These are phyloP conservation scores for Fonsecaea multimorphosa DNA, from an alignment of 2,329 filamentous ascomycete species.

Conservation along the genomic window DNA sequence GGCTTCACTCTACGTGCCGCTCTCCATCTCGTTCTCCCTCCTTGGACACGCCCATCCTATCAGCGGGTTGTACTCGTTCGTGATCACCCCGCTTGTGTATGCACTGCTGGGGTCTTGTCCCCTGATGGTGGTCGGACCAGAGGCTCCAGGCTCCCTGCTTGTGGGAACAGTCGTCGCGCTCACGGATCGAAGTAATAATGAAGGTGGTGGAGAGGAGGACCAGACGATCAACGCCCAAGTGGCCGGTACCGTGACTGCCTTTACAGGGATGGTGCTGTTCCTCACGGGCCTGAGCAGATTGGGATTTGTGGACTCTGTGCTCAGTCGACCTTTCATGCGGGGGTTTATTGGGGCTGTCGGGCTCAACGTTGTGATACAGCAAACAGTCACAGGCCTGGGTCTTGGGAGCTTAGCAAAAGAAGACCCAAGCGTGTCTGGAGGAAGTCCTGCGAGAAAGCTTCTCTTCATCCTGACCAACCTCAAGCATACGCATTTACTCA, in stretches of 20 bases:
- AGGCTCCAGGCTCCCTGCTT: slow-evolving; percentile 21
- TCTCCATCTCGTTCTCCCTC: slow-evolving; percentile 16
- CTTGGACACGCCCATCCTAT: slow-evolving; percentile 19
- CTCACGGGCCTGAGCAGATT: slow-evolving; percentile 12
- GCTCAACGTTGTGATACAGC: slow-evolving; percentile 15
- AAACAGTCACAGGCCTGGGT: slow-evolving; percentile 17
- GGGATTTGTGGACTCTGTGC: slow-evolving; percentile 16
- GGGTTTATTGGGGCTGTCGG: slow-evolving; percentile 17
- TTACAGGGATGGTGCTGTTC: slow-evolving; percentile 8
- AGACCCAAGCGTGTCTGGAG: slow-evolving; percentile 2
- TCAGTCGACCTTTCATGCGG: slow-evolving; percentile 21
- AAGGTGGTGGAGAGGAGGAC: neutral
- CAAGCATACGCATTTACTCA: slow-evolving; percentile 7
- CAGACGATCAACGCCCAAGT: slow-evolving; percentile 12
- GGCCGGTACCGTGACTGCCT: slow-evolving; percentile 16
- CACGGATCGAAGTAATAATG: neutral
- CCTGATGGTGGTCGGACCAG: slow-evolving; percentile 19
- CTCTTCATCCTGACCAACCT: slow-evolving; percentile 8
- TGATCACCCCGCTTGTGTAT: slow-evolving; percentile 17
- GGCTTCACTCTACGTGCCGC: slow-evolving; percentile 12
- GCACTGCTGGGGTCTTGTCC: slow-evolving; percentile 16
- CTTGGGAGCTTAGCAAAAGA: slow-evolving; percentile 2
- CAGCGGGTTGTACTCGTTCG: slow-evolving; percentile 17
- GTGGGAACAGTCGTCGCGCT: slow-evolving; percentile 12
- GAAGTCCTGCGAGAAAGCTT: slow-evolving; percentile 18